Conservation (phyloP, 106 monocot species). For the Platanthera guangdongensis region DNA sequence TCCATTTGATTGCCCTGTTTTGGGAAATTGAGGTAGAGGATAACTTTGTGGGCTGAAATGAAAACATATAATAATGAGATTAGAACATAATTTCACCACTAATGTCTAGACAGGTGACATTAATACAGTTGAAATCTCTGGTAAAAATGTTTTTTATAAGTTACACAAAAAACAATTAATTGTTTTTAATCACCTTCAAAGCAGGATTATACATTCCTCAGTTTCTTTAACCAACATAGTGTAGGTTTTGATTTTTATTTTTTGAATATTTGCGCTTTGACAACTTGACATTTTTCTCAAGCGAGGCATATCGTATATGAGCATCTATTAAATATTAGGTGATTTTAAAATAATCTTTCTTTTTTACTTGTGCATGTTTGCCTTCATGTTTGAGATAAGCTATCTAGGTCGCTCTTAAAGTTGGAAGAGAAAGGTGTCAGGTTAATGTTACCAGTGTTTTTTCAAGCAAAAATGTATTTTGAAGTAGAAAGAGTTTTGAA, state of each 20-base stretch:
- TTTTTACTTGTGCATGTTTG: background rate
- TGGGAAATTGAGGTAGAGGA: background rate
- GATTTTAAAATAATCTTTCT: background rate
- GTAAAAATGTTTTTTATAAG: background rate
- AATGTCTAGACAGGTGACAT: slow-evolving; percentile 1
- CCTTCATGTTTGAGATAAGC: slow-evolving; percentile 1
- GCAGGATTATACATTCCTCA: background rate
- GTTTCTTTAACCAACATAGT: background rate
- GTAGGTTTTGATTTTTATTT: background rate
- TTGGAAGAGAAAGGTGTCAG: background rate
- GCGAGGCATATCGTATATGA: too few relatives aligned
- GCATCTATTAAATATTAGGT: background rate
- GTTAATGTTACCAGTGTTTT: background rate
- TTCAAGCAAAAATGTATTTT: background rate
- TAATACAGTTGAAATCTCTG: background rate
- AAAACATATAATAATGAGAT: background rate
- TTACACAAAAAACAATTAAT: background rate
- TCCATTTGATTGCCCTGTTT: background rate
- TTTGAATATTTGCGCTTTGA: background rate
- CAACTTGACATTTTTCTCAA: background rate
- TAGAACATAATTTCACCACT: background rate
- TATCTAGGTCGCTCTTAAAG: background rate
- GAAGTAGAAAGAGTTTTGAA: background rate
- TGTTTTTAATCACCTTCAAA: background rate
- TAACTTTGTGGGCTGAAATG: background rate